Conservation (phyloP, 1,284 basidiomycete species). For the Coriolopsis trogii region DNA sequence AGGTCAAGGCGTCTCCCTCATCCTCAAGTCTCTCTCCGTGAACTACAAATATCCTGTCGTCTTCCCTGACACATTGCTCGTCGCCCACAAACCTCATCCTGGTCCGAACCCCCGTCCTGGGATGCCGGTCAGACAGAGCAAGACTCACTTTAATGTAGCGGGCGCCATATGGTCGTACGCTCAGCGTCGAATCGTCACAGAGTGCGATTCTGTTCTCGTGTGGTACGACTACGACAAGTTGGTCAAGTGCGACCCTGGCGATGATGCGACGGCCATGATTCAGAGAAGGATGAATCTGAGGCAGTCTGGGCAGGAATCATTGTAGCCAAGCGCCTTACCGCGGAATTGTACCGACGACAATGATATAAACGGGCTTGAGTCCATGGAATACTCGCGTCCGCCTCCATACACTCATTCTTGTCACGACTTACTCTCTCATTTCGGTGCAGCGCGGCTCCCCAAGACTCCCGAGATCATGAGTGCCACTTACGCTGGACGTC, state of each 20-base stretch:
- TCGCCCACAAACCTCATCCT: conserved; percentile 53
- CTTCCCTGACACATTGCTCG: conserved; percentile 72
- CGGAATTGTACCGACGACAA: no score
- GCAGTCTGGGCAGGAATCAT: no score
- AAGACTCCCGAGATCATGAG: no score
- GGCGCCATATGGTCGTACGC: conserved; percentile 63
- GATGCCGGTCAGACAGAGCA: conserved; percentile 31
- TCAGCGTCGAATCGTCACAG: conserved; percentile 63
- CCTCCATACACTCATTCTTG: no score
- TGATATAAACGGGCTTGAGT: no score
- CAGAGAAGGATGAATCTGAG: conserved; percentile 32
- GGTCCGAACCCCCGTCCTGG: conserved; percentile 14
- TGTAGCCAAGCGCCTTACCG: no score
- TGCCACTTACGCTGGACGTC: no score
- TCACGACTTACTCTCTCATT: no score
- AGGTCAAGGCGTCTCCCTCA: conserved; percentile 66
- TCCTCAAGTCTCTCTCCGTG: conserved; percentile 70
- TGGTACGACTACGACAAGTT: conserved; percentile 77
- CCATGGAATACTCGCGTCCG: no score
- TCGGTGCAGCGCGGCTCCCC: no score
- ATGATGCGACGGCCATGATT: conserved; percentile 38
- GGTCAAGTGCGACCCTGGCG: conserved; percentile 63
- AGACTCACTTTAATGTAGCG: conserved; percentile 49
- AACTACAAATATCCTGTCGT: conserved; percentile 69
- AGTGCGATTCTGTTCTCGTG: conserved; percentile 63